These are phyloP conservation scores for Mycosarcoma maydis DNA, from an alignment of 1,284 basidiomycete species.

Conservation along the genomic window DNA sequence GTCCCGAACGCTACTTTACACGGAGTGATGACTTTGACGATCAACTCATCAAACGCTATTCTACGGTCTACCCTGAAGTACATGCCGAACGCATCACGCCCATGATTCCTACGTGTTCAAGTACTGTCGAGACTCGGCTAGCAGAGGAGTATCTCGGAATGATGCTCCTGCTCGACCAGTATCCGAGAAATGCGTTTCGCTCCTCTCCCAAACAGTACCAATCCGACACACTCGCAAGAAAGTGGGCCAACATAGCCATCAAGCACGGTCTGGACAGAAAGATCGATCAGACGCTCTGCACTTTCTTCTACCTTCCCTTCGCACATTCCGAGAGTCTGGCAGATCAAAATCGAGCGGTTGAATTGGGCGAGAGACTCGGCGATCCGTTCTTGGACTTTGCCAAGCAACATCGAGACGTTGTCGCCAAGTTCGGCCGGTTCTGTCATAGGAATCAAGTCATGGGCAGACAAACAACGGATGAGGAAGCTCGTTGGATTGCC, in stretches of 20 bases:
- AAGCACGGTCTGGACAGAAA: constrained; percentile 11
- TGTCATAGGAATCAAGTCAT: constrained; percentile 35
- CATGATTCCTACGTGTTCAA: not conserved
- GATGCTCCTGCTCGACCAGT: constrained; percentile 41
- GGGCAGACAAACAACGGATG: constrained; percentile 21
- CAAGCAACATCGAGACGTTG: constrained; percentile 23
- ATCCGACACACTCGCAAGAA: constrained; percentile 17
- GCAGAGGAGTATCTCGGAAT: constrained; percentile 35
- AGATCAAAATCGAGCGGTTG: constrained; percentile 27
- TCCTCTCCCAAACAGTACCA: constrained; percentile 25
- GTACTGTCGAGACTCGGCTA: not conserved
- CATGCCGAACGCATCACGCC: constrained; percentile 19
- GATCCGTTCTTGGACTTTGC: constrained; percentile 22
- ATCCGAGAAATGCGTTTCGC: constrained; percentile 35
- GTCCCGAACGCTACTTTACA: constrained; percentile 30
- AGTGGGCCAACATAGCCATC: constrained; percentile 35
- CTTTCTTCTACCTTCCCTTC: constrained; percentile 37
- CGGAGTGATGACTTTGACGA: constrained; percentile 26
- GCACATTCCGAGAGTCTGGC: constrained; percentile 32
- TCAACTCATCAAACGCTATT: constrained; percentile 26
- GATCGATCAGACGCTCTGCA: constrained; percentile 2
- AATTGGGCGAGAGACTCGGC: constrained; percentile 20
- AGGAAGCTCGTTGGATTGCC: constrained; percentile 16
- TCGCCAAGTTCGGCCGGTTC: constrained; percentile 33
- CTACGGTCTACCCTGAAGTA: constrained; percentile 16